These are phyloP conservation scores for Ramaria sp. DNA, from an alignment of 768 basidiomycete genomes.

Conservation along the genomic window DNA sequence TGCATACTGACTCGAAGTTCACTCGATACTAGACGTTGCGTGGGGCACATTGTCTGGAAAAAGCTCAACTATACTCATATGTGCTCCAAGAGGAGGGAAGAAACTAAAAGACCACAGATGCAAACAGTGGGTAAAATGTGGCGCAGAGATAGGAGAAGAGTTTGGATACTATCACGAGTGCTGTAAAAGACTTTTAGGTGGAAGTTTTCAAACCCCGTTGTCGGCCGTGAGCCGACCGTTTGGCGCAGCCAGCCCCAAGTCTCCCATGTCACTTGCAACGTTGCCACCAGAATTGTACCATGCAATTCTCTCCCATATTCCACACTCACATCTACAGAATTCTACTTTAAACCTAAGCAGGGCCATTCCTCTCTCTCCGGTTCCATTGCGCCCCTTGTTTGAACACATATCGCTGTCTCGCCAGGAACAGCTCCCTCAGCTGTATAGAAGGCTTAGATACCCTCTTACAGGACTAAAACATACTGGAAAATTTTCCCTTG, in stretches of 20 bases:
- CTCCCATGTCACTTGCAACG: conserved; percentile 20
- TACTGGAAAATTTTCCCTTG: background rate
- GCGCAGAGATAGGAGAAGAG: too few relatives aligned
- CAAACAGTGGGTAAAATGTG: too few relatives aligned
- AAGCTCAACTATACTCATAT: too few relatives aligned
- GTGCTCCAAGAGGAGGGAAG: too few relatives aligned
- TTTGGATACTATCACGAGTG: too few relatives aligned
- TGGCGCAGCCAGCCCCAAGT: background rate
- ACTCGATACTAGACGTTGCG: too few relatives aligned
- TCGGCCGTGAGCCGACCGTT: background rate
- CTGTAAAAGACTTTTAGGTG: too few relatives aligned
- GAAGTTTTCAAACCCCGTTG: too few relatives aligned
- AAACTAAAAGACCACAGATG: too few relatives aligned
- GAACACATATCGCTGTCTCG: conserved; percentile 39
- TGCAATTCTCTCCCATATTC: conserved; percentile 42
- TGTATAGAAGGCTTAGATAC: conserved; percentile 46
- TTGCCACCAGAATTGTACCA: conserved; percentile 63
- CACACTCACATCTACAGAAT: conserved; percentile 33
- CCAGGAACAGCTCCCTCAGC: conserved; percentile 38
- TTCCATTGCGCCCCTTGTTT: conserved; percentile 50
- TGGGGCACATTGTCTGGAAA: too few relatives aligned
- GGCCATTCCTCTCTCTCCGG: conserved; percentile 48
- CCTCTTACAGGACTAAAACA: background rate
- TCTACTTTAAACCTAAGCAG: conserved; percentile 48
- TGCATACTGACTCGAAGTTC: too few relatives aligned